A percentile compares a stretch with the other conserved stretches of the same genome.
Evolutionary conservation across 2,329 filamentous ascomycete genomes (phyloP).

Genomic region (Ciborinia camelliae): DNA sequence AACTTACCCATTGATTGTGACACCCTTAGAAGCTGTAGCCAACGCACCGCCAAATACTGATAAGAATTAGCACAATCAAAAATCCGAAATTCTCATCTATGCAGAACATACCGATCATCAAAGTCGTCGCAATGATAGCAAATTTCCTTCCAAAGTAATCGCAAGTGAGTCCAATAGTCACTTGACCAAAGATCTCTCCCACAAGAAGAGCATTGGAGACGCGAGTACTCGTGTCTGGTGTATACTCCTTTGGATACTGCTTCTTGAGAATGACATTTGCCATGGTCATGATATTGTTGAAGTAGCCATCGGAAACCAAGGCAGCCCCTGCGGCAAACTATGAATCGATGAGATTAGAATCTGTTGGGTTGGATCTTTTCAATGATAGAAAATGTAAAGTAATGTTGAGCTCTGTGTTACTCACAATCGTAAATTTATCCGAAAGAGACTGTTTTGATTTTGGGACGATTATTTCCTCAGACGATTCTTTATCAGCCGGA

Average conservation of each 20-base stretch:
- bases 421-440: constrained; percentile 34
- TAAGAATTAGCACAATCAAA: too few species aligned
- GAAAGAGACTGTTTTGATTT: constrained; percentile 32
- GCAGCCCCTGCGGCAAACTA: constrained; percentile 36
- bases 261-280: constrained; percentile 36
- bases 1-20: constrained; percentile 41
- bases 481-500: not conserved
- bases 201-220: constrained; percentile 43
- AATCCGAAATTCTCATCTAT: too few species aligned
- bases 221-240: constrained; percentile 38
- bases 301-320: constrained; percentile 39
- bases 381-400: too few species aligned
- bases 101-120: constrained; percentile 39
- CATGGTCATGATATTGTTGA: constrained; percentile 40
- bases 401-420: not conserved
- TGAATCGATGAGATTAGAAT: not conserved
- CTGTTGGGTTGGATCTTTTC: too few species aligned
- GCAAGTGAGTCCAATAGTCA: constrained; percentile 43
- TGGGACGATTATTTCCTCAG: constrained; percentile 23
- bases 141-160: constrained; percentile 46
- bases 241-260: constrained; percentile 31
- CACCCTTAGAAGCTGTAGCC: constrained; percentile 45
- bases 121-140: constrained; percentile 46
- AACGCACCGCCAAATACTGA: constrained; percentile 45
- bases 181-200: constrained; percentile 43